Evolutionary conservation across 768 basidiomycete species (phyloP).

Genomic region (Candolleomyces eurysporus): DNA sequence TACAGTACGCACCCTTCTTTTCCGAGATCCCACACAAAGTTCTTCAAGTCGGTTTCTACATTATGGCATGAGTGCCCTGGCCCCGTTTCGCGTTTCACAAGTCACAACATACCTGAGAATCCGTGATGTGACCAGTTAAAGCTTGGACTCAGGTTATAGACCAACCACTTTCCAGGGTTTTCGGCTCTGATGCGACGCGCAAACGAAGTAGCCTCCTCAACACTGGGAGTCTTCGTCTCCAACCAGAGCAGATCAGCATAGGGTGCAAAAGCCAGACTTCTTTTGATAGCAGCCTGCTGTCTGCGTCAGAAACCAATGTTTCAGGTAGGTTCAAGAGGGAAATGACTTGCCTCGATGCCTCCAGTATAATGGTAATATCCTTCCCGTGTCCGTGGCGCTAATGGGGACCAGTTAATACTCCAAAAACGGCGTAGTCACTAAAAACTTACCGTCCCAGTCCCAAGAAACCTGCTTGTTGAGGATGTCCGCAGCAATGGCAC

Average conservation of each 20-base stretch:
- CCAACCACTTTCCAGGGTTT: constrained; percentile 83
- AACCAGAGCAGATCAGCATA: constrained; percentile 91
- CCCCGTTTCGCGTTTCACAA: background rate
- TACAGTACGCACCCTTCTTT: constrained; percentile 67
- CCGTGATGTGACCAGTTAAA: constrained; percentile 91
- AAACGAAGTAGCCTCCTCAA: constrained; percentile 76
- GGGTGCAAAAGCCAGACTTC: constrained; percentile 76
- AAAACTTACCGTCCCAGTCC: constrained; percentile 80
- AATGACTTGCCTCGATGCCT: constrained; percentile 57
- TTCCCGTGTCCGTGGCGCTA: constrained; percentile 85
- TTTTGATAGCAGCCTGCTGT: constrained; percentile 69
- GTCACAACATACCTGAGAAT: constrained; percentile 51
- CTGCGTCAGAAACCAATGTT: background rate
- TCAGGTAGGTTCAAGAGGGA: background rate
- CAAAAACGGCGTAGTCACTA: background rate
- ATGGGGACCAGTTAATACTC: constrained; percentile 2
- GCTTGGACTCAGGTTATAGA: constrained; percentile 91
- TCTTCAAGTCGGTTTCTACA: constrained; percentile 70
- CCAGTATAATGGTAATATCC: constrained; percentile 89
- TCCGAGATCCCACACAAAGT: constrained; percentile 86
- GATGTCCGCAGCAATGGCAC: constrained; percentile 71
- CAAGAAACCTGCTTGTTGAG: constrained; percentile 72
- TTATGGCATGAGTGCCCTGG: background rate
- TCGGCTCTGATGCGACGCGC: constrained; percentile 70
- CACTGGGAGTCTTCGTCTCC: constrained; percentile 86